A percentile compares a stretch with the other conserved stretches of the same genome.
phyloP scores from a whole-genome alignment of 176 grass and related monocot genomes.

The Phoenix dactylifera region DNA sequence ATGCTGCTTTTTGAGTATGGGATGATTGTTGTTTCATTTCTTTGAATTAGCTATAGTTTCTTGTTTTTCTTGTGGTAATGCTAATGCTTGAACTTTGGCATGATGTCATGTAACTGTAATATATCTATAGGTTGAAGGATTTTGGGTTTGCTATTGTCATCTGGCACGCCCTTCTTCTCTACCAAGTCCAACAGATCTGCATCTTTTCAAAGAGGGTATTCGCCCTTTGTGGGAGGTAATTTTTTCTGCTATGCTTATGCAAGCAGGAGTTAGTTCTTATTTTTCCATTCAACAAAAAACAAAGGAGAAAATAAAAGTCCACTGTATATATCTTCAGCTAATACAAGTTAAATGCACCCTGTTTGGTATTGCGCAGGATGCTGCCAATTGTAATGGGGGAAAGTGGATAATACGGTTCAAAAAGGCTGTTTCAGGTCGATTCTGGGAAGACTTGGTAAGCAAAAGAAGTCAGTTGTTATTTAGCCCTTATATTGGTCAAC shows the following conservation, averaged over 20 bases:
- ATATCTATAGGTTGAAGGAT: constrained; percentile 69
- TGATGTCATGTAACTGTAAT: constrained; percentile 6
- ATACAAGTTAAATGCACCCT: no score
- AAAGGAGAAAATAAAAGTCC: no score
- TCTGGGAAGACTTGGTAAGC: constrained; percentile 97
- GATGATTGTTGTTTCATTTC: no score
- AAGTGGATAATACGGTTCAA: constrained; percentile 99
- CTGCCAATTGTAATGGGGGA: constrained; percentile 76
- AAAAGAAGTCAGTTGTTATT: background rate
- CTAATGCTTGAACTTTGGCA: constrained; percentile 15
- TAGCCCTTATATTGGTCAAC: background rate
- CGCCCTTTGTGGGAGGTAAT: constrained; percentile 95
- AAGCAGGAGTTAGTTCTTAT: no score
- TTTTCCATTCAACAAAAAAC: no score
- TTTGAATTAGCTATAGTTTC: background rate
- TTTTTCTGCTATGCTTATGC: background rate
- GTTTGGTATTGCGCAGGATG: constrained; percentile 34
- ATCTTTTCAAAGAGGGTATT: constrained; percentile 97
- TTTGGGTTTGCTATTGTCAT: constrained; percentile 98
- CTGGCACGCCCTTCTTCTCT: constrained; percentile 55
- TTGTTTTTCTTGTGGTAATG: constrained; percentile 1
- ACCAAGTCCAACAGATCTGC: constrained; percentile 74
- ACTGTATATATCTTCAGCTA: no score
- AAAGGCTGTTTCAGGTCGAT: constrained; percentile 88
- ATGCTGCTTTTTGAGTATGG: constrained; percentile 4